A percentile compares a stretch with the other conserved stretches of the same genome.
phyloP scores from a whole-genome alignment of 2,329 filamentous ascomycete species.

The Pseudogymnoascus sp. region DNA sequence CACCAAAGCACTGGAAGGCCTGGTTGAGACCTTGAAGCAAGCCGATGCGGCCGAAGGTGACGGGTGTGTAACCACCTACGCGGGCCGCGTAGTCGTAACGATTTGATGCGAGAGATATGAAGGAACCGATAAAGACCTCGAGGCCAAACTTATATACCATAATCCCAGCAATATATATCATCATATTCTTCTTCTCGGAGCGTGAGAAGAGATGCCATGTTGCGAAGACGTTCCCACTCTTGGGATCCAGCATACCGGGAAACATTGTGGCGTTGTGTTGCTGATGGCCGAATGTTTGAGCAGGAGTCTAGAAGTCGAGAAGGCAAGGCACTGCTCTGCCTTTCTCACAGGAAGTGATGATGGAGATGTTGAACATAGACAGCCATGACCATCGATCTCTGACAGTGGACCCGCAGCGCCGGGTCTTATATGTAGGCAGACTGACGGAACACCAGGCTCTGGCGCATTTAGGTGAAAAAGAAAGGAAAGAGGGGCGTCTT shows the following conservation, averaged over 20 bases:
- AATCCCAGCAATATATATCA: conserved; percentile 41
- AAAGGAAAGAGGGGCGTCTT: background rate
- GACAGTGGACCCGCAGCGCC: background rate
- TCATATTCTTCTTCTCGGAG: conserved; percentile 38
- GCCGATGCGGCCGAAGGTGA: conserved; percentile 41
- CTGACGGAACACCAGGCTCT: background rate
- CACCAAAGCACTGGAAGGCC: conserved; percentile 43
- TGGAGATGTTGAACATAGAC: conserved; percentile 6
- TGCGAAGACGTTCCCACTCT: background rate
- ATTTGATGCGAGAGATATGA: conserved; percentile 42
- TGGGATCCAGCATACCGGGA: background rate
- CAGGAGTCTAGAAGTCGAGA: background rate
- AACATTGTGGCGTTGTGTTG: background rate
- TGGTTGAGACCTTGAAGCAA: conserved; percentile 43
- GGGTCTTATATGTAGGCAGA: conserved; percentile 1
- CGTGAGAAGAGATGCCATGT: conserved; percentile 30
- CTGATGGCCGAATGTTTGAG: background rate
- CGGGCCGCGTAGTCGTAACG: conserved; percentile 40
- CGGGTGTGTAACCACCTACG: conserved; percentile 26
- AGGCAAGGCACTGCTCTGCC: background rate
- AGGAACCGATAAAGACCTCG: conserved; percentile 44
- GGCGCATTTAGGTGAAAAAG: background rate
- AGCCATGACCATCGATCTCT: background rate
- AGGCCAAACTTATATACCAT: conserved; percentile 47
- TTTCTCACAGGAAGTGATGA: conserved; percentile 4